phyloP scores from a whole-genome alignment of 345 rosid species.

The Lepidium africanum region DNA sequence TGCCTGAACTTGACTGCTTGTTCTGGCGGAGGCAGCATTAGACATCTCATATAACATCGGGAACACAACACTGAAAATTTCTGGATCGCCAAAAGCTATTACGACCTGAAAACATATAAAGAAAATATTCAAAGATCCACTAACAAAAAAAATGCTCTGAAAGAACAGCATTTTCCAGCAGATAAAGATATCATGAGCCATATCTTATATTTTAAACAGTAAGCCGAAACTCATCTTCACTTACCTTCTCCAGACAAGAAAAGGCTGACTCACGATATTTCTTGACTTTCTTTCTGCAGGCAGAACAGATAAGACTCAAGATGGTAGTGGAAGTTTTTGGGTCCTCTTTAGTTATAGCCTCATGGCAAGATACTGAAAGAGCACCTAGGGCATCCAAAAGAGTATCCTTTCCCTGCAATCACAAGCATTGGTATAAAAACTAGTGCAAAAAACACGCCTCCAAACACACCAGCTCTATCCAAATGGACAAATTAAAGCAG shows the following conservation, averaged over 20 bases:
- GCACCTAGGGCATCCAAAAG: constrained; percentile 74
- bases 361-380: constrained; percentile 67
- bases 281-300: constrained; percentile 68
- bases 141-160: not conserved
- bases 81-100: constrained; percentile 66
- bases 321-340: constrained; percentile 51
- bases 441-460: not conserved
- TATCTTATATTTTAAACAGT: not conserved
- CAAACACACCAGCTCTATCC: not conserved
- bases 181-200: not conserved
- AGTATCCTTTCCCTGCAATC: constrained; percentile 77
- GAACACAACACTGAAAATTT: constrained; percentile 62
- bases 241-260: constrained; percentile 68
- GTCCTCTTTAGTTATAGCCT: constrained; percentile 57
- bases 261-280: constrained; percentile 84
- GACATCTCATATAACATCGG: constrained; percentile 66
- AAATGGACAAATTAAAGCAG: not conserved
- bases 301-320: constrained; percentile 56
- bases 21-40: constrained; percentile 39
- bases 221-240: not conserved
- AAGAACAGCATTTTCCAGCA: not conserved
- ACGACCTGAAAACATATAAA: constrained; percentile 46
- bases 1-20: constrained; percentile 31
- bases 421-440: constrained; percentile 11
- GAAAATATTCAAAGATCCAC: constrained; percentile 2